Evolutionary conservation across 805 yeast genomes (phyloP).

Genomic region (Candida montana): DNA sequence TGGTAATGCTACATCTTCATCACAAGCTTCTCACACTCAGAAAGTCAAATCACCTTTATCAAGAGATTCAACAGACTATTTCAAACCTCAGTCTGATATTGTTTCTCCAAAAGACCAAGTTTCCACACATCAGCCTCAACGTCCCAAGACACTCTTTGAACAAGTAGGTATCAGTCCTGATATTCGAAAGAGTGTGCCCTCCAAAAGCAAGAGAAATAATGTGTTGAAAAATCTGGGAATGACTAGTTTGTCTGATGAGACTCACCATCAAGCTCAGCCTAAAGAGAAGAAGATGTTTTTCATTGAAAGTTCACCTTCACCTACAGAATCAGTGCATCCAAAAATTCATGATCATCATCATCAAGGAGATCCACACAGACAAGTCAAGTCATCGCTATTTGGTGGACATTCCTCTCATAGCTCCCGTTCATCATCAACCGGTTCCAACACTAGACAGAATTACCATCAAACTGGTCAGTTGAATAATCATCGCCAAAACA

Average conservation of each 20-base stretch:
- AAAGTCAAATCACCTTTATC: slow-evolving; percentile 23
- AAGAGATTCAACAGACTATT: slow-evolving; percentile 15
- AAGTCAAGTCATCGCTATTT: slow-evolving; percentile 3
- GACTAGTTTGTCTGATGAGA: slow-evolving; percentile 17
- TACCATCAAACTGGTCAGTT: not conserved
- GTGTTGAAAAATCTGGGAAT: slow-evolving; percentile 24
- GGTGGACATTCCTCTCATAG: slow-evolving; percentile 8
- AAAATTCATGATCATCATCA: slow-evolving; percentile 4
- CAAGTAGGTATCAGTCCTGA: slow-evolving; percentile 24
- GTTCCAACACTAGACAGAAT: not conserved
- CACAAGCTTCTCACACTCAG: slow-evolving; percentile 2
- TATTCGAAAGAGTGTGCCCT: slow-evolving; percentile 10
- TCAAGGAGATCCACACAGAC: not conserved
- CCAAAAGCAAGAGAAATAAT: slow-evolving; percentile 18
- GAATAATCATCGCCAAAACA: not conserved
- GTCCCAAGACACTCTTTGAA: slow-evolving; percentile 16
- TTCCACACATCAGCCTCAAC: slow-evolving; percentile 4
- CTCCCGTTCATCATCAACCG: slow-evolving; percentile 3
- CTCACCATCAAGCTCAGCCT: slow-evolving; percentile 6
- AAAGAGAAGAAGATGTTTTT: slow-evolving; percentile 27
- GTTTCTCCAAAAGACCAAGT: slow-evolving; percentile 3
- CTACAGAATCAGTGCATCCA: slow-evolving; percentile 19
- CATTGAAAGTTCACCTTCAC: slow-evolving; percentile 28
- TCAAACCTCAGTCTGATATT: not conserved
- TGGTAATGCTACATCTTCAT: not conserved